phyloP scores from a whole-genome alignment of 2,329 filamentous ascomycete genomes.

The Trichoderma sp. region DNA sequence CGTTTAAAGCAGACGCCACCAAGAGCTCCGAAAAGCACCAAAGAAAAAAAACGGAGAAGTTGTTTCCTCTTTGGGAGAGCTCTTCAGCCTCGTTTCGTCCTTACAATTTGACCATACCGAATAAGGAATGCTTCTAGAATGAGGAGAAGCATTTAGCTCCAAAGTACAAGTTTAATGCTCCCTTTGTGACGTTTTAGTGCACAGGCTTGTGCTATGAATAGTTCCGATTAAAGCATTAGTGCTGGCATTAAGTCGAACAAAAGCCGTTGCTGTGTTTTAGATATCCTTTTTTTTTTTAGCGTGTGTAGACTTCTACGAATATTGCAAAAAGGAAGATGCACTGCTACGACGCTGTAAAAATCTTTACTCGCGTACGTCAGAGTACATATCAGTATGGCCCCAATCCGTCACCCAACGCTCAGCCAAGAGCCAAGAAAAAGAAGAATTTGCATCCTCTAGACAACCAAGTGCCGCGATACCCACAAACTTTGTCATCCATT shows the following conservation, averaged over 20 bases:
- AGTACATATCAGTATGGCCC: neutral
- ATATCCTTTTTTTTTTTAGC: too few relatives aligned
- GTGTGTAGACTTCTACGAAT: neutral
- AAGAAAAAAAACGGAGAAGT: constrained; percentile 3
- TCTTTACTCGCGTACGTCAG: neutral
- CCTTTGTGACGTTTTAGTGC: constrained; percentile 7
- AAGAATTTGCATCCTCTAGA: constrained; percentile 10
- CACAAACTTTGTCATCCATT: neutral
- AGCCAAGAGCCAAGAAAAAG: neutral
- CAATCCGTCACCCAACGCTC: constrained; percentile 14
- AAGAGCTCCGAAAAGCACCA: neutral
- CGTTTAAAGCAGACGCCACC: neutral
- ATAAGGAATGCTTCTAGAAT: constrained; percentile 5
- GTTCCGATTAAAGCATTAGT: neutral
- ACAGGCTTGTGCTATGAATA: constrained; percentile 16
- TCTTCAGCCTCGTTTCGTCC: constrained; percentile 21
- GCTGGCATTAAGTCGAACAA: neutral
- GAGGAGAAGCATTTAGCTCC: neutral
- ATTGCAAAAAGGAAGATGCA: neutral
- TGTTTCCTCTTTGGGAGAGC: constrained; percentile 6
- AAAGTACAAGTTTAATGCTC: neutral
- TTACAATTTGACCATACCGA: neutral
- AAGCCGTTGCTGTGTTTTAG: neutral
- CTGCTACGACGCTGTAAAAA: neutral
- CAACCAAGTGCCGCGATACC: constrained; percentile 12